These are phyloP conservation scores for Diaporthe destruens DNA, from an alignment of 2,329 filamentous ascomycete genomes.

Conservation along the genomic window DNA sequence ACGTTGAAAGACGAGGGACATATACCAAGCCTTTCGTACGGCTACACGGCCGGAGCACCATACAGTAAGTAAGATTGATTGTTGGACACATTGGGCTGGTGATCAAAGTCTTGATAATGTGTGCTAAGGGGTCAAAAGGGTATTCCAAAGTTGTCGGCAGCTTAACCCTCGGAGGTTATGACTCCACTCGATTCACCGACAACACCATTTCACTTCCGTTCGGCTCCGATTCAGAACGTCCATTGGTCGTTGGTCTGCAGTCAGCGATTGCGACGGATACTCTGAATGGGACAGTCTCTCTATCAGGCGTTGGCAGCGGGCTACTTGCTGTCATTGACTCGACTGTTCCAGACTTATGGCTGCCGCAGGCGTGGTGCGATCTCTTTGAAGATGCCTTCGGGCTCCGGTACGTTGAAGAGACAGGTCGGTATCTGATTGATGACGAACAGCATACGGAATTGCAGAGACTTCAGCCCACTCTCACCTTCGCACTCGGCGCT, in stretches of 20 bases:
- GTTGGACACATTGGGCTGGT: background rate
- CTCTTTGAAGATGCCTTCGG: slow-evolving; percentile 12
- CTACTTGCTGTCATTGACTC: slow-evolving; percentile 21
- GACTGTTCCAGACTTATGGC: slow-evolving; percentile 19
- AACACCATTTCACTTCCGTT: slow-evolving; percentile 7
- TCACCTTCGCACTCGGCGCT: slow-evolving; percentile 21
- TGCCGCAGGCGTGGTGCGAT: slow-evolving; percentile 22
- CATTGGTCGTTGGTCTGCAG: slow-evolving; percentile 22
- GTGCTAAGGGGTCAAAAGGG: background rate
- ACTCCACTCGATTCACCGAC: slow-evolving; percentile 18
- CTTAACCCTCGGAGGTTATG: slow-evolving; percentile 17
- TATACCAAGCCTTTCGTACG: slow-evolving; percentile 20
- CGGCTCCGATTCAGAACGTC: slow-evolving; percentile 19
- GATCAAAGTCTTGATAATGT: background rate
- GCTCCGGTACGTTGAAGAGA: slow-evolving; percentile 15
- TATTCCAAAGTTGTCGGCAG: slow-evolving; percentile 23
- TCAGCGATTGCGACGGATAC: slow-evolving; percentile 16
- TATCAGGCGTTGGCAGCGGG: slow-evolving; percentile 5
- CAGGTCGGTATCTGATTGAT: slow-evolving; percentile 16
- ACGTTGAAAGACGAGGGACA: slow-evolving; percentile 16
- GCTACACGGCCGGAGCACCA: slow-evolving; percentile 25
- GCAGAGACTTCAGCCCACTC: slow-evolving; percentile 1
- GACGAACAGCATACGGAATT: slow-evolving; percentile 10
- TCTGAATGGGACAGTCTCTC: slow-evolving; percentile 12
- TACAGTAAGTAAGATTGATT: slow-evolving; percentile 8